These are phyloP conservation scores for Colletotrichum eremochloae DNA, from an alignment of 2,329 filamentous ascomycete genomes.

Conservation along the genomic window DNA sequence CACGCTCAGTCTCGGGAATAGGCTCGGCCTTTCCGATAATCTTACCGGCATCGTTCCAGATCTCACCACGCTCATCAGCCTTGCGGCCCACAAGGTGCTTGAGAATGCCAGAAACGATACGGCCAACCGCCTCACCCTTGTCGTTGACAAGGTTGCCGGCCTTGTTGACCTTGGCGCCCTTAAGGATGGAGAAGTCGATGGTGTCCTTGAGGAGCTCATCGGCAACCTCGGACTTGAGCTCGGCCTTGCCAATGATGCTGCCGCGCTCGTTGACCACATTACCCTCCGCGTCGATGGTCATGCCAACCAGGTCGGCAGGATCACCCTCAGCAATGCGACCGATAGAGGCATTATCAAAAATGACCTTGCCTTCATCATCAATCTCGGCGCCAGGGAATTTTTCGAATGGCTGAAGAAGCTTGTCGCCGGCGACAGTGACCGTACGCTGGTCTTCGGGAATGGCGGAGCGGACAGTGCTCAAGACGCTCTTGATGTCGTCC, in stretches of 20 bases:
- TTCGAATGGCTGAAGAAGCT: slow-evolving; percentile 49
- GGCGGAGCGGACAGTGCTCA: slow-evolving; percentile 36
- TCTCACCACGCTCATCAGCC: slow-evolving; percentile 75
- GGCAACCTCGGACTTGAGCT: slow-evolving; percentile 49
- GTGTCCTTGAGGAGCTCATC: slow-evolving; percentile 48
- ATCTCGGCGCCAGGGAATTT: slow-evolving; percentile 53
- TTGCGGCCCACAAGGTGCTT: slow-evolving; percentile 74
- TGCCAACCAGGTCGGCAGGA: slow-evolving; percentile 51
- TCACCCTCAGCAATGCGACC: slow-evolving; percentile 56
- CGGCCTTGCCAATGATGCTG: slow-evolving; percentile 52
- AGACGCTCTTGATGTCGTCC: slow-evolving; percentile 29
- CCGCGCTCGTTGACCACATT: slow-evolving; percentile 54
- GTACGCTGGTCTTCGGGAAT: slow-evolving; percentile 34
- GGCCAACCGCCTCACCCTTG: slow-evolving; percentile 68
- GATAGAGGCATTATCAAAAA: slow-evolving; percentile 53
- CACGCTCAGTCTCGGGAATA: slow-evolving; percentile 68
- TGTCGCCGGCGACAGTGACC: slow-evolving; percentile 37
- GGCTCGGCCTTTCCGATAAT: slow-evolving; percentile 77
- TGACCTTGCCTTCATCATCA: slow-evolving; percentile 54
- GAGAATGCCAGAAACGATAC: slow-evolving; percentile 72
- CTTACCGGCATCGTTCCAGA: slow-evolving; percentile 79
- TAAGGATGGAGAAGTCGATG: slow-evolving; percentile 63
- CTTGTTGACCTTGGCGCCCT: slow-evolving; percentile 71
- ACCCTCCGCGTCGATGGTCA: slow-evolving; percentile 53
- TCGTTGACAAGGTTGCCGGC: slow-evolving; percentile 68